Evolutionary conservation across 2,329 filamentous ascomycete species (phyloP).

Genomic region (Penicillium sp.): DNA sequence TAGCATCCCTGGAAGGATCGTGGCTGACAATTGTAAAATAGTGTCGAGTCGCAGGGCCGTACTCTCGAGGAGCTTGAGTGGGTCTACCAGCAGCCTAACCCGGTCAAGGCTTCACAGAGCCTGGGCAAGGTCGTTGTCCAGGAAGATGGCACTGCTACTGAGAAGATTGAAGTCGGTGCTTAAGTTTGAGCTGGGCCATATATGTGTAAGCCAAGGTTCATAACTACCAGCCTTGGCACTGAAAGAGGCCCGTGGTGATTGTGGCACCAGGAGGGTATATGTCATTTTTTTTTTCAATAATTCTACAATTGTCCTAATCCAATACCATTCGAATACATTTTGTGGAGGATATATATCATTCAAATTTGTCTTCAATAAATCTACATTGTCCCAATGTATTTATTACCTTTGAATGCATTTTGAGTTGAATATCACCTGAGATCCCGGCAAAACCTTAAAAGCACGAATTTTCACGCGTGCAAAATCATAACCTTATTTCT

Average conservation of each 20-base stretch:
- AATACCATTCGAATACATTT: not conserved
- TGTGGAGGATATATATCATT: too few relatives aligned
- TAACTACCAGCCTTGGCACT: not conserved
- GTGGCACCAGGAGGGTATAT: not conserved
- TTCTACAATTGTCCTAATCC: not conserved
- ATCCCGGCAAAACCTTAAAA: not conserved
- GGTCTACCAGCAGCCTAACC: conserved; percentile 52
- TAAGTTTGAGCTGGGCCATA: not conserved
- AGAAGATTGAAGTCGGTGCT: conserved; percentile 42
- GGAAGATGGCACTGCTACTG: conserved; percentile 47
- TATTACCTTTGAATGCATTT: too few relatives aligned
- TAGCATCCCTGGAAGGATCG: not conserved
- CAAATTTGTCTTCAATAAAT: too few relatives aligned
- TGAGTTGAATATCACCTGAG: too few relatives aligned
- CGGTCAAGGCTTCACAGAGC: conserved; percentile 51
- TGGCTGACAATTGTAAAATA: conserved; percentile 14
- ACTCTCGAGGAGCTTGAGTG: conserved; percentile 53
- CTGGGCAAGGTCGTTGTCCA: conserved; percentile 51
- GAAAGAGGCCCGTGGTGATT: not conserved
- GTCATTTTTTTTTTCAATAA: not conserved
- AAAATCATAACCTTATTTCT: not conserved
- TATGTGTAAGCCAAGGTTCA: not conserved
- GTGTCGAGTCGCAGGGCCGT: conserved; percentile 52
- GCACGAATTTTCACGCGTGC: not conserved
- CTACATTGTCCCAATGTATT: too few relatives aligned